Conservation (phyloP, 352 stramenopile species). For the Blastocystis sp. region DNA sequence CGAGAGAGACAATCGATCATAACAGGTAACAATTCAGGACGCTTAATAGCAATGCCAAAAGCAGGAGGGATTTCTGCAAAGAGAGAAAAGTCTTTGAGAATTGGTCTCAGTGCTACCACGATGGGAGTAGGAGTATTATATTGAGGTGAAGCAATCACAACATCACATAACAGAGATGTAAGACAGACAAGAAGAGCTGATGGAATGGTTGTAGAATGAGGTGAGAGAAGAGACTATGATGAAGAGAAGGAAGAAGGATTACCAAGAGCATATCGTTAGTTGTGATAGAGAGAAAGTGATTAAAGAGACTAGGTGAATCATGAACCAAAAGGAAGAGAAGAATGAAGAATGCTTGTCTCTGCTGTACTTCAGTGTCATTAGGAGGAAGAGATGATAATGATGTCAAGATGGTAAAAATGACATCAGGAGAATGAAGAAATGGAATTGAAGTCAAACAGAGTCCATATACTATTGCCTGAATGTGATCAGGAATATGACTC, state of each 20-base stretch:
- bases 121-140: not conserved
- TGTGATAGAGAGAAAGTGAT: not conserved
- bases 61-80: not conserved
- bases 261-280: not conserved
- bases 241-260: not conserved
- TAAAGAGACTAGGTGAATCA: not conserved
- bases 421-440: not conserved
- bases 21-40: not conserved
- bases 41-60: not conserved
- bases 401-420: not conserved
- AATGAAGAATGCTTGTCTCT: not conserved
- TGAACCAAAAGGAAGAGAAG: not conserved
- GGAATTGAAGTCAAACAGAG: not conserved
- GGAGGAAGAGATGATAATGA: not conserved
- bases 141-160: not conserved
- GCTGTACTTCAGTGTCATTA: not conserved
- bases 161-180: not conserved
- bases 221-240: not conserved
- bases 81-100: not conserved
- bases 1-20: not conserved
- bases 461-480: not conserved
- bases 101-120: not conserved
- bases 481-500: not conserved
- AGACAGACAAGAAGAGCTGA: not conserved
- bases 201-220: not conserved